These are phyloP conservation scores for Ampelomyces quisqualis DNA, from an alignment of 2,329 filamentous ascomycete species.

Conservation along the genomic window DNA sequence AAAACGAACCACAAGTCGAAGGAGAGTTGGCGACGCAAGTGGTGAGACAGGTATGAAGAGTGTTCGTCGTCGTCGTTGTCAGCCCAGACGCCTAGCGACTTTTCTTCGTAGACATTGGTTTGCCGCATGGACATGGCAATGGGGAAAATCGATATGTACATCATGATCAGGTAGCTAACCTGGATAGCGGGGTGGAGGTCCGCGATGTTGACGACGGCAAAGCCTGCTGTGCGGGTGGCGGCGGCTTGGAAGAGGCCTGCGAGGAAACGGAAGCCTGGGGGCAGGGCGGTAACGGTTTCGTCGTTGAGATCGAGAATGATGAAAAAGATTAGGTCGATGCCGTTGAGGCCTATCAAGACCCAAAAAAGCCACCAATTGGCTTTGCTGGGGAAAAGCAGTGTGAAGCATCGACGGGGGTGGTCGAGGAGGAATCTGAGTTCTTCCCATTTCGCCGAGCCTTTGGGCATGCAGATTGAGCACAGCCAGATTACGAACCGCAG, in stretches of 20 bases:
- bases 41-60: constrained; percentile 83
- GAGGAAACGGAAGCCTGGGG: constrained; percentile 73
- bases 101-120: constrained; percentile 96
- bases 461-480: constrained; percentile 65
- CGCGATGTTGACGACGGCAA: constrained; percentile 75
- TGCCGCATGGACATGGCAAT: constrained; percentile 92
- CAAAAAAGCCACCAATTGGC: constrained; percentile 97
- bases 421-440: constrained; percentile 88
- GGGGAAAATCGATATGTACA: constrained; percentile 97
- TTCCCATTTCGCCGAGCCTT: constrained; percentile 74
- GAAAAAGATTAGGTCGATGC: constrained; percentile 84
- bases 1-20: constrained; percentile 99
- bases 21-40: constrained; percentile 88
- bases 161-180: constrained; percentile 95
- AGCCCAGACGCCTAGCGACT: constrained; percentile 72
- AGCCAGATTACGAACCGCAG: constrained; percentile 91
- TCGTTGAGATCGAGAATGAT: constrained; percentile 85
- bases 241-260: constrained; percentile 89
- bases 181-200: constrained; percentile 86
- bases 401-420: constrained; percentile 94
- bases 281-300: constrained; percentile 64
- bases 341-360: constrained; percentile 79
- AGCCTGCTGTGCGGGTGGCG: constrained; percentile 87
- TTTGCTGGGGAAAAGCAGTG: constrained; percentile 82
- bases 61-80: constrained; percentile 55